Evolutionary conservation across 345 rosid species (phyloP).

Genomic region (Rhizophora mangle): DNA sequence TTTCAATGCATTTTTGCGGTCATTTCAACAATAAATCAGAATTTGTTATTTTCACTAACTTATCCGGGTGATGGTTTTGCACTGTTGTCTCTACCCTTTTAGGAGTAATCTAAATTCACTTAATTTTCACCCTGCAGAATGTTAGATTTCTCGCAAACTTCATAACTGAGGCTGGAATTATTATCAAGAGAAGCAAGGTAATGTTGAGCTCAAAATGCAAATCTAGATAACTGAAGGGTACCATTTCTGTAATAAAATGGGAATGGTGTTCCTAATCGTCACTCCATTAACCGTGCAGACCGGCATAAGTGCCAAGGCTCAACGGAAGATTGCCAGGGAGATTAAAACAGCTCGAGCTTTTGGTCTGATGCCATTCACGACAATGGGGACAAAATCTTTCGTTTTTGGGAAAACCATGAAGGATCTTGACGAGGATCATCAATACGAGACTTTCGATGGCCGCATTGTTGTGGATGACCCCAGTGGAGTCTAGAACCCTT

Average conservation of each 20-base stretch:
- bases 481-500: no score
- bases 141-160: constrained; percentile 82
- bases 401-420: constrained; percentile 62
- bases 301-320: constrained; percentile 90
- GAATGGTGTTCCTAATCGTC: not conserved
- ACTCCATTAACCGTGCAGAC: constrained; percentile 39
- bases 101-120: not conserved
- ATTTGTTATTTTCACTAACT: no score
- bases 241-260: not conserved
- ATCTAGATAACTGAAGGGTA: not conserved
- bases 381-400: constrained; percentile 89
- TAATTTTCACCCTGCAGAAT: constrained; percentile 49
- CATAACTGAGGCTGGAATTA: constrained; percentile 79
- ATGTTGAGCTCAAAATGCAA: not conserved
- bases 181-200: constrained; percentile 77
- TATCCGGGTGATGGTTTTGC: not conserved
- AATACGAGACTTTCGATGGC: constrained; percentile 33
- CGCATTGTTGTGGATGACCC: no score
- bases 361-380: constrained; percentile 87
- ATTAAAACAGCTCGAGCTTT: constrained; percentile 92
- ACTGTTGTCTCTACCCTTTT: not conserved
- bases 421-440: constrained; percentile 49
- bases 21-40: no score
- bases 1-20: not conserved
- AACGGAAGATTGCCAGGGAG: constrained; percentile 90